These are phyloP conservation scores for Monsonia emarginata DNA, from an alignment of 441 rosid genomes.

Conservation along the genomic window DNA sequence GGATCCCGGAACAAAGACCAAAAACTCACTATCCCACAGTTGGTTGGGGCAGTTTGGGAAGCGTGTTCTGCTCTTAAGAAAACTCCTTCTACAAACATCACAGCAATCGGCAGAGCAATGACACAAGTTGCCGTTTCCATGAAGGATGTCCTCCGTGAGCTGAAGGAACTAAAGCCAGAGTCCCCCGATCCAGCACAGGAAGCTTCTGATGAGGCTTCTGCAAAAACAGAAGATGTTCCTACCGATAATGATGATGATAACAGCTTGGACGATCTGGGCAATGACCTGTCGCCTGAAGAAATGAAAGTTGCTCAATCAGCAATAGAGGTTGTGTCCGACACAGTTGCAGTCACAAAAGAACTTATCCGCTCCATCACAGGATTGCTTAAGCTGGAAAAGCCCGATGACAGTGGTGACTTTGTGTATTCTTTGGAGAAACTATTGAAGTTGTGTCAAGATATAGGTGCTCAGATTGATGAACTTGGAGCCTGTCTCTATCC, in stretches of 20 bases:
- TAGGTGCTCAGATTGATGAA: constrained; percentile 62
- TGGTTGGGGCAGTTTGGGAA: constrained; percentile 84
- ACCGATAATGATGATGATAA: constrained; percentile 23
- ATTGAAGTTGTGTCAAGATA: constrained; percentile 54
- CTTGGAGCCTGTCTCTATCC: constrained; percentile 85
- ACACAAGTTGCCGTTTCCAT: constrained; percentile 72
- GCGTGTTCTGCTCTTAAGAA: constrained; percentile 74
- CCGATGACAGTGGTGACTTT: constrained; percentile 35
- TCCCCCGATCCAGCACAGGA: constrained; percentile 23
- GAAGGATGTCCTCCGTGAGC: constrained; percentile 88
- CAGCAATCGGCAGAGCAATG: constrained; percentile 77
- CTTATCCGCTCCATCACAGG: constrained; percentile 64
- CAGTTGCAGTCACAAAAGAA: constrained; percentile 54
- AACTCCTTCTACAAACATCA: constrained; percentile 66
- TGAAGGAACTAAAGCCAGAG: constrained; percentile 80
- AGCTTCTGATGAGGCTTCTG: constrained; percentile 23
- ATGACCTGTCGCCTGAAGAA: constrained; percentile 72
- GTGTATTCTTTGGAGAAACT: constrained; percentile 65
- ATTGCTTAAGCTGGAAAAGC: constrained; percentile 59
- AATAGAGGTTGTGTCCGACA: constrained; percentile 43
- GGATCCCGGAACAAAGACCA: constrained; percentile 42
- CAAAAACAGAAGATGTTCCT: constrained; percentile 18
- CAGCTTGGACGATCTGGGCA: constrained; percentile 46
- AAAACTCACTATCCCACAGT: constrained; percentile 42
- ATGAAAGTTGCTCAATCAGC: constrained; percentile 65